Base-by-base conservation (phyloP, 169 alveolate genomes). In the Cryptosporidium meleagridis region DNA sequence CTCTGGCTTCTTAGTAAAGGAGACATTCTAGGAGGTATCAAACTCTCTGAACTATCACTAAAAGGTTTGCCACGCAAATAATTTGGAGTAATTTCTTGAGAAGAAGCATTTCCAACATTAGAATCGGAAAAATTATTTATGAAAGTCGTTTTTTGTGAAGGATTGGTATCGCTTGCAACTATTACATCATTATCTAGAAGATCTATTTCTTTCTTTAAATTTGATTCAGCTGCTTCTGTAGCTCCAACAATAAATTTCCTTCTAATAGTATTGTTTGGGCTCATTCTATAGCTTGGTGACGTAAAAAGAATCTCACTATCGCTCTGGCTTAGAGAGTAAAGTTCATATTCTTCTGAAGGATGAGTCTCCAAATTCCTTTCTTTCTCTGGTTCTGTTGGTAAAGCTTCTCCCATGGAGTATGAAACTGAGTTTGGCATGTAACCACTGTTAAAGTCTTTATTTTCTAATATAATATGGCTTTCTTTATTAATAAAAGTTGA, bases 1-100 rank as follows among this genome's bases (percentile, higher is more conserved):
- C 85, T 72, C 52, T 72, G 85, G 35, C 51, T 31, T 52, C 59
- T 72, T 44, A 72, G 68, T 58, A 72, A 53, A 33, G 85, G 85
- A 26, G 85, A 72, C 85, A 72, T 72, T 33, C 85, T 72, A 8
- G 68, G 33, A 31, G 85, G 75, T 68, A 68, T 37, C 21, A 68
- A 3, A 29, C 58, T 41, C 7, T 48, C 69, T 59, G 69, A 59
- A n/a, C 69, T 59, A n/a, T 31, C 37, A 59, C 23, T 59, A 12
- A 31, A 59, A 59, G 33, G 8, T 31, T 59, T 59, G 2, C 37
- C 16, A 12, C 69, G 69, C 4, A 12, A 9, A n/a, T 23, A 9
- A 59, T 9, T 31, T 26, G 69, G 69, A 21, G 69, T 59, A 31
- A 31, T 18, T 59, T 59, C 69, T 9, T 21, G 23, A 31, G 69